Percentiles rank a stretch among this genome's conserved stretches.
These are phyloP conservation scores for Ramaria sp. DNA, from an alignment of 768 basidiomycete species.

Conservation along the genomic window DNA sequence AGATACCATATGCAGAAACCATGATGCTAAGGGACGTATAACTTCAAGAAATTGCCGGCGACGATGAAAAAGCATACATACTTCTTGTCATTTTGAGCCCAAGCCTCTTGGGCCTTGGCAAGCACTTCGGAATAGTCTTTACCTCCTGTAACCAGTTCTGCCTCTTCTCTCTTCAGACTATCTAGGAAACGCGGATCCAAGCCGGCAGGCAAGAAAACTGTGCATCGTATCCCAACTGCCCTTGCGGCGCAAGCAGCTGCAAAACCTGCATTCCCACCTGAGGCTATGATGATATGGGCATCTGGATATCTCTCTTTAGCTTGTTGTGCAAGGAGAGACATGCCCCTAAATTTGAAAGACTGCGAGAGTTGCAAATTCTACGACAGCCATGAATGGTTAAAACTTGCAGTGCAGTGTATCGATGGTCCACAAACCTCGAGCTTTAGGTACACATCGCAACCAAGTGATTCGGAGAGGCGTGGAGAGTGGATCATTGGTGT, in stretches of 20 bases:
- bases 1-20: conserved; percentile 46
- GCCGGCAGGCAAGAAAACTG: conserved; percentile 53
- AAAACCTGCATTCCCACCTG: conserved; percentile 73
- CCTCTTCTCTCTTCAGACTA: conserved; percentile 40
- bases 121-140: conserved; percentile 48
- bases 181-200: conserved; percentile 20
- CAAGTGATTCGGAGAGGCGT: conserved; percentile 41
- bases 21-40: conserved; percentile 34
- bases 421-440: conserved; percentile 41
- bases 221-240: conserved; percentile 44
- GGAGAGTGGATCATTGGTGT: conserved; percentile 57
- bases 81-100: conserved; percentile 37
- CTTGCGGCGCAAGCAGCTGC: conserved; percentile 57
- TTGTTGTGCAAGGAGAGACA: conserved; percentile 49
- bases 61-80: conserved; percentile 23
- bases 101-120: conserved; percentile 34
- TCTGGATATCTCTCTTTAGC: conserved; percentile 32
- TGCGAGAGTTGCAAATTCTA: conserved; percentile 64
- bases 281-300: conserved; percentile 59
- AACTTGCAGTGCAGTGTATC: background rate
- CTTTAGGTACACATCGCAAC: conserved; percentile 53
- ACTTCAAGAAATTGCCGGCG: background rate
- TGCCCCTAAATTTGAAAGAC: conserved; percentile 70
- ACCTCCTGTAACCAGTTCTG: conserved; percentile 49
- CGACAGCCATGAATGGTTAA: background rate